Evolutionary conservation across 2,329 filamentous ascomycete genomes (phyloP).

Genomic region (Exophiala alcalophila): DNA sequence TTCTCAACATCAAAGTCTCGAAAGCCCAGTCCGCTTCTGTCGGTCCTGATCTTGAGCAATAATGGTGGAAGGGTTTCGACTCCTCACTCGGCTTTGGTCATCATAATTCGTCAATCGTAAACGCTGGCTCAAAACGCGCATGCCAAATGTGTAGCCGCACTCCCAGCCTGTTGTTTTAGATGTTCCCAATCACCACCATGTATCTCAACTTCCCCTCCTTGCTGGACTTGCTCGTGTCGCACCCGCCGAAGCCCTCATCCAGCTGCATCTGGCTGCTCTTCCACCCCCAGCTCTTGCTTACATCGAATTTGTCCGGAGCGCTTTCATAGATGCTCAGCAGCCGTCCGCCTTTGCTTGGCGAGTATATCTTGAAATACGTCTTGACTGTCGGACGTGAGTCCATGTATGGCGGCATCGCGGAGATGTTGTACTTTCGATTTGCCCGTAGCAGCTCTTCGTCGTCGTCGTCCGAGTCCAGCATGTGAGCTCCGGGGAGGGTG

Average conservation of each 20-base stretch:
- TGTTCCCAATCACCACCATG: conserved; percentile 57
- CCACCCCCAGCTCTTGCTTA: conserved; percentile 61
- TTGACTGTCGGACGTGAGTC: conserved; percentile 57
- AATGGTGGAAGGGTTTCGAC: too few relatives aligned
- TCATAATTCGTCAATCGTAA: conserved; percentile 1
- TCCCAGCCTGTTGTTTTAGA: too few relatives aligned
- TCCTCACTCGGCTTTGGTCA: too few relatives aligned
- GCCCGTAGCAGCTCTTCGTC: conserved; percentile 30
- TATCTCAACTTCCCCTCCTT: conserved; percentile 53
- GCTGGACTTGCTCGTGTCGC: conserved; percentile 39
- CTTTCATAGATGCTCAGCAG: conserved; percentile 59
- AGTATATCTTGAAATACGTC: conserved; percentile 62
- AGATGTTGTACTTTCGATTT: conserved; percentile 34
- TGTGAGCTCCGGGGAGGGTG: conserved; percentile 10
- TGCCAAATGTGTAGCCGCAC: too few relatives aligned
- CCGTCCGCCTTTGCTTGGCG: conserved; percentile 56
- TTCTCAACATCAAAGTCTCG: too few relatives aligned
- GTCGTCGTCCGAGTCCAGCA: conserved; percentile 33
- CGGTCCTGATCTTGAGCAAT: too few relatives aligned
- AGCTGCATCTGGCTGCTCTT: conserved; percentile 66
- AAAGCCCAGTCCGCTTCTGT: too few relatives aligned
- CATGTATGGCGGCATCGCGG: conserved; percentile 53
- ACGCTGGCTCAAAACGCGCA: too few relatives aligned
- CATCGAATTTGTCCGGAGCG: conserved; percentile 58
- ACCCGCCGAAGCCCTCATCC: conserved; percentile 87